phyloP scores from a whole-genome alignment of 169 alveolate species.

The Plasmodium falciparum region DNA sequence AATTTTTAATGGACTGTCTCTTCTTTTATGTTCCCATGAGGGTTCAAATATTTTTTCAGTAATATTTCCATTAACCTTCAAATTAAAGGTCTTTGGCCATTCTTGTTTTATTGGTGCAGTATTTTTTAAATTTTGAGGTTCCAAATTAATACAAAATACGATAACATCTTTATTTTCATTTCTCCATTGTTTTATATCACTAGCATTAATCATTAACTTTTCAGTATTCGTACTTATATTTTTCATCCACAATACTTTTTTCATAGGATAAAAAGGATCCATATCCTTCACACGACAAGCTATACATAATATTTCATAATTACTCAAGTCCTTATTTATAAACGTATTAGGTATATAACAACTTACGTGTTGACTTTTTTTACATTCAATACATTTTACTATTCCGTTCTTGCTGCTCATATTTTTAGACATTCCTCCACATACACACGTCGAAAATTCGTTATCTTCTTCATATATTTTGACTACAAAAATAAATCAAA shows the following conservation, averaged over 20 bases:
- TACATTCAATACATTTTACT: slow-evolving; percentile 75
- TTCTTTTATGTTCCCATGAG: slow-evolving; percentile 89
- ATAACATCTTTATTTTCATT: slow-evolving; percentile 81
- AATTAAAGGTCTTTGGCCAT: slow-evolving; percentile 87
- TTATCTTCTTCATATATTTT: slow-evolving; percentile 64
- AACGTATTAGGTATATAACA: slow-evolving; percentile 59
- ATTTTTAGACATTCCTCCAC: slow-evolving; percentile 71
- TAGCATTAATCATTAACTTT: slow-evolving; percentile 68
- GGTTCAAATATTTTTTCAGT: slow-evolving; percentile 85
- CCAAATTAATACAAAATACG: slow-evolving; percentile 65
- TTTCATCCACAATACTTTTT: slow-evolving; percentile 82
- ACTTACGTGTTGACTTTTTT: slow-evolving; percentile 55
- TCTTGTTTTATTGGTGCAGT: slow-evolving; percentile 79
- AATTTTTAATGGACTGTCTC: slow-evolving; percentile 89
- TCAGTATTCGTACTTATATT: slow-evolving; percentile 75
- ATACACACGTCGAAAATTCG: slow-evolving; percentile 68
- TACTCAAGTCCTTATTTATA: slow-evolving; percentile 51
- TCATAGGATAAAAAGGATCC: slow-evolving; percentile 85
- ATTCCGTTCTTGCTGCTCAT: slow-evolving; percentile 39
- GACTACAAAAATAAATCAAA: not conserved
- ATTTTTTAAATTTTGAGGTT: slow-evolving; percentile 66
- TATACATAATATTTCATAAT: slow-evolving; percentile 82
- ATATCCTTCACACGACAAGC: slow-evolving; percentile 81
- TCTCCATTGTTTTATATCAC: slow-evolving; percentile 79
- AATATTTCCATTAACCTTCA: slow-evolving; percentile 81